Base-by-base conservation (phyloP, 441 rosid species). In the Croton laevigatus region DNA sequence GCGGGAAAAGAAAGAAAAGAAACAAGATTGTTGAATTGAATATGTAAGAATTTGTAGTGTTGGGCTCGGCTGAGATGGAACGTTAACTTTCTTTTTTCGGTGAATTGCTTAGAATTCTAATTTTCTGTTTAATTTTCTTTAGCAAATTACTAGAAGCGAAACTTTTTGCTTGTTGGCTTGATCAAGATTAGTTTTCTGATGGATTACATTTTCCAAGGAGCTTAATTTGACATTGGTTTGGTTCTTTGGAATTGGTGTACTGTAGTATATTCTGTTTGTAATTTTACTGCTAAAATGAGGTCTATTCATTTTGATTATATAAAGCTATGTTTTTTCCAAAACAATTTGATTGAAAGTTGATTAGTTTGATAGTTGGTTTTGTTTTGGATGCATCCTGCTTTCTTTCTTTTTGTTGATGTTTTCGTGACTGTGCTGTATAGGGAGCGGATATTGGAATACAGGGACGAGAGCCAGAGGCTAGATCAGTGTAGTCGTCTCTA, bases 401-500 rank as follows among this genome's bases (percentile, higher is more conserved):
- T 49, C 17, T 69, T 51, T 46, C 52, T 71, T 68, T 49, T 17
- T 49, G 0, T 69, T 51, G 58, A 77, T 66, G 51, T 70, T 46
- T 64, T 60, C 11, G 38, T 62, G 68, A 55, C 64, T 77, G 65
- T 67, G 70, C 32, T 66, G 17, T 79, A 68, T 73, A 96, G 99
- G 91, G 97, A 81, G 84, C 86, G 84, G 86, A 73, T 91, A 62
- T 76, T 96, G 81, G 97, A 90, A 78, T 75, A 85, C 70, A 85
- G 95, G 81, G 96, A 88, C 72, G 97, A 91, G 69, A 91, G 98
- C 84, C 93, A 90, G 85, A 83, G 91, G 80, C 84, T 93, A 65
- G 97, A 96, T 74, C 97, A 91, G 70, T 90, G 97, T 75, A 79
- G 85, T 79, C 93, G 99, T 34, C 96, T 93, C 34, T 93, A 89